These are phyloP conservation scores for Aspergillus taichungensis DNA, from an alignment of 495 filamentous ascomycete species.

Conservation along the genomic window DNA sequence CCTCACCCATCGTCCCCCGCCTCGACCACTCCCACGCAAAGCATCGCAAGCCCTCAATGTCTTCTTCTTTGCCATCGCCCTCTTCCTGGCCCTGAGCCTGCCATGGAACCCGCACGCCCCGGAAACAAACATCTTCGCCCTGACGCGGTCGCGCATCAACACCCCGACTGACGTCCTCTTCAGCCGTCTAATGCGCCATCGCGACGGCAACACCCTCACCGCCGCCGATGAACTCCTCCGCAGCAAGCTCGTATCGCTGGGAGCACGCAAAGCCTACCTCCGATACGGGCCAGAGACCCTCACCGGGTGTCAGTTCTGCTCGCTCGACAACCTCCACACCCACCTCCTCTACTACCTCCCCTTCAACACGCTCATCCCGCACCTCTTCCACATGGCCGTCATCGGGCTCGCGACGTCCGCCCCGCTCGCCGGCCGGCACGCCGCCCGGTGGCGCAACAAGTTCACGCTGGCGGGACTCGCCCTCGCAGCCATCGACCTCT, in stretches of 20 bases:
- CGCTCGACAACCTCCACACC: constrained; percentile 55
- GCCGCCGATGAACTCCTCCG: constrained; percentile 35
- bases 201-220: constrained; percentile 44
- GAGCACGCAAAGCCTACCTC: constrained; percentile 71
- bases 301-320: constrained; percentile 71
- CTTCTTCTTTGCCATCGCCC: constrained; percentile 46
- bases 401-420: constrained; percentile 56
- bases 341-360: constrained; percentile 82
- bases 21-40: constrained; percentile 35
- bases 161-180: constrained; percentile 82
- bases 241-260: constrained; percentile 56
- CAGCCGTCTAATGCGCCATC: constrained; percentile 57
- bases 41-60: constrained; percentile 47
- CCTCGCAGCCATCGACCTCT: constrained; percentile 57
- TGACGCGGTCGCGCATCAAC: constrained; percentile 72
- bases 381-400: constrained; percentile 64
- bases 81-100: constrained; percentile 55
- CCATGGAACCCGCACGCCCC: constrained; percentile 56
- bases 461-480: constrained; percentile 56
- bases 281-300: constrained; percentile 68
- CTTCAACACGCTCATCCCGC: constrained; percentile 55
- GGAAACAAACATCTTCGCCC: constrained; percentile 65
- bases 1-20: constrained; percentile 46
- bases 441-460: constrained; percentile 56
- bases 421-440: constrained; percentile 46